Evolutionary conservation across 257 asterid genomes (phyloP).

Genomic region (Parsonsia alboflavescens): DNA sequence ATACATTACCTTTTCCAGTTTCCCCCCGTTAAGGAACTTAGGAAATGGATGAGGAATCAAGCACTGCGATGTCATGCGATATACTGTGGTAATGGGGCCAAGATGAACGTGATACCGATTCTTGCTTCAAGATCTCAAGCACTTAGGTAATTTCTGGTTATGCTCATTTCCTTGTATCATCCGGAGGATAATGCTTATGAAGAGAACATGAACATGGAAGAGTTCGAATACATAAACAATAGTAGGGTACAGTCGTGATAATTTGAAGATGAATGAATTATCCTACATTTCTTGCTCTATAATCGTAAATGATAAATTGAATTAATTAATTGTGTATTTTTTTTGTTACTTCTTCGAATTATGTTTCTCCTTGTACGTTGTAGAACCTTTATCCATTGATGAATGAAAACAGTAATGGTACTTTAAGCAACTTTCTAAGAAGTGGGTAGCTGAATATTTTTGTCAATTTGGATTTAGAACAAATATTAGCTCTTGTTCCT

Average conservation of each 20-base stretch:
- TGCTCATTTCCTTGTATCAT: constrained; percentile 1
- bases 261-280: neutral
- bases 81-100: constrained; percentile 49
- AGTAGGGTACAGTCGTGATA: neutral
- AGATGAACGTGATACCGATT: constrained; percentile 61
- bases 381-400: neutral
- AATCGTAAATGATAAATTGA: neutral
- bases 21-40: constrained; percentile 57
- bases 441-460: neutral
- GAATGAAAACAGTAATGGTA: neutral
- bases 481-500: neutral
- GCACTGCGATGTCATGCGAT: constrained; percentile 61
- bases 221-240: neutral
- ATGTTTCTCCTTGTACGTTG: neutral
- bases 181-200: neutral
- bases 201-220: neutral
- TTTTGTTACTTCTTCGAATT: neutral
- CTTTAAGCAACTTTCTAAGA: neutral
- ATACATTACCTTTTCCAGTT: constrained; percentile 29
- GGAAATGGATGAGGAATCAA: constrained; percentile 61
- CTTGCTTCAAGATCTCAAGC: constrained; percentile 83
- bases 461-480: neutral
- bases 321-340: too few relatives aligned
- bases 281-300: neutral
- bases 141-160: constrained; percentile 40